Evolutionary conservation across 1,139 yeast species (phyloP).

Genomic region (Keqinozyma sinolaborantium): DNA sequence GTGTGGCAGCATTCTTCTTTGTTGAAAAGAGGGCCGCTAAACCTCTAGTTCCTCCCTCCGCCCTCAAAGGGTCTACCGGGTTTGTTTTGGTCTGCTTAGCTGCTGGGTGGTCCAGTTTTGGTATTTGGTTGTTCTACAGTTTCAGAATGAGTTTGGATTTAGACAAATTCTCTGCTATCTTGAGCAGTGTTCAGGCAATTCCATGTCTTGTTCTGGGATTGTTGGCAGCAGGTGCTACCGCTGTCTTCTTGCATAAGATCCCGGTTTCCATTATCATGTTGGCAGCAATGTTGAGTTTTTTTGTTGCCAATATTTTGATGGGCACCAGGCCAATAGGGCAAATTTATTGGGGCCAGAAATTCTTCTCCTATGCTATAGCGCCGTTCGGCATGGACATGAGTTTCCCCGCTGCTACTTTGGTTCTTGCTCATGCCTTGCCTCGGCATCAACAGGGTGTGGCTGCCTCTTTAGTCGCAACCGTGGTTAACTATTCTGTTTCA

Average conservation of each 20-base stretch:
- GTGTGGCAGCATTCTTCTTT: constrained; percentile 30
- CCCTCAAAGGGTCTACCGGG: constrained; percentile 37
- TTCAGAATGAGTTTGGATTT: constrained; percentile 32
- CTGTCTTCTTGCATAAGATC: constrained; percentile 28
- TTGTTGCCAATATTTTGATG: constrained; percentile 9
- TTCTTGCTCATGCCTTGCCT: constrained; percentile 50
- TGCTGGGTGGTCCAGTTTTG: constrained; percentile 62
- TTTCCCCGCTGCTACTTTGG: constrained; percentile 58
- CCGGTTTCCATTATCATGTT: constrained; percentile 44
- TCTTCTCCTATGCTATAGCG: constrained; percentile 43
- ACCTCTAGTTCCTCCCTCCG: constrained; percentile 47
- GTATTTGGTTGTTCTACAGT: constrained; percentile 51
- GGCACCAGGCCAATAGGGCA: constrained; percentile 11
- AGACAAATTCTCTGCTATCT: constrained; percentile 28
- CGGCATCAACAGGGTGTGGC: constrained; percentile 59
- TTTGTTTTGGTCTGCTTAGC: constrained; percentile 47
- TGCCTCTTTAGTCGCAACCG: constrained; percentile 59
- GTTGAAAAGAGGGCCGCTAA: constrained; percentile 32
- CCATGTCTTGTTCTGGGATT: constrained; percentile 43
- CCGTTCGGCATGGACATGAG: constrained; percentile 66
- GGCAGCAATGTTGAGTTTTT: constrained; percentile 23
- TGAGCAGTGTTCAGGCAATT: constrained; percentile 33
- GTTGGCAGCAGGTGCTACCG: constrained; percentile 44
- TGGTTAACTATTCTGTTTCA: constrained; percentile 61
- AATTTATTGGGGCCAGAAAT: constrained; percentile 30